Conservation (phyloP, 2,329 filamentous ascomycete genomes). For the Aspergillus sp. region DNA sequence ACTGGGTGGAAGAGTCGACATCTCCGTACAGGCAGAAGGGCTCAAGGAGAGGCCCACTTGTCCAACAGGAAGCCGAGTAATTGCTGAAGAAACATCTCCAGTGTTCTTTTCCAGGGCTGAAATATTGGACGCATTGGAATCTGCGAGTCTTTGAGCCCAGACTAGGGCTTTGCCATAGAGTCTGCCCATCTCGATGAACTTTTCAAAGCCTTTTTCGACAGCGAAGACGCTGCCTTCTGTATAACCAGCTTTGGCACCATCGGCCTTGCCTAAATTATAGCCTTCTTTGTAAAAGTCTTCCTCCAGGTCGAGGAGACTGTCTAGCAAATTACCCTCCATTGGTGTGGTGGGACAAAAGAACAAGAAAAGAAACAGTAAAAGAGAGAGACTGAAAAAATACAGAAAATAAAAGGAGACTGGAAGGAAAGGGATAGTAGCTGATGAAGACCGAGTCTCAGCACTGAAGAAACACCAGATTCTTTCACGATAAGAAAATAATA, state of each 20-base stretch:
- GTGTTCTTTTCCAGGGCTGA: conserved; percentile 1
- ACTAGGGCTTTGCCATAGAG: conserved; percentile 73
- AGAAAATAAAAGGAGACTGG: too few relatives aligned
- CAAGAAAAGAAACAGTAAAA: not conserved
- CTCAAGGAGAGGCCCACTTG: conserved; percentile 9
- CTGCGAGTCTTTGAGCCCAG: conserved; percentile 70
- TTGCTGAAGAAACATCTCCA: conserved; percentile 1
- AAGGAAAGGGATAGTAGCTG: too few relatives aligned
- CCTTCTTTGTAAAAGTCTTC: conserved; percentile 77
- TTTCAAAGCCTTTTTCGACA: conserved; percentile 88
- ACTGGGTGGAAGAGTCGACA: conserved; percentile 51
- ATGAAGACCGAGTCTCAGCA: too few relatives aligned
- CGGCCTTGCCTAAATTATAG: conserved; percentile 66
- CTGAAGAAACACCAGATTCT: too few relatives aligned
- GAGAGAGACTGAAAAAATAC: too few relatives aligned
- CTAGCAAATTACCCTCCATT: conserved; percentile 49
- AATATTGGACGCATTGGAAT: conserved; percentile 13
- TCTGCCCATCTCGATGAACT: conserved; percentile 75
- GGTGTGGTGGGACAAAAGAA: not conserved
- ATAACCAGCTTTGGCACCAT: conserved; percentile 72
- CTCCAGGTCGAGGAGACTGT: conserved; percentile 56
- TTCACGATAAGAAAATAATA: too few relatives aligned
- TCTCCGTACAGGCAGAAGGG: conserved; percentile 24
- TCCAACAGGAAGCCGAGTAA: conserved; percentile 4
- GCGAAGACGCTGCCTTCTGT: conserved; percentile 88